A percentile compares a stretch with the other conserved stretches of the same genome.
Evolutionary conservation across 768 basidiomycete species (phyloP).

Genomic region (Agaricus blazei): DNA sequence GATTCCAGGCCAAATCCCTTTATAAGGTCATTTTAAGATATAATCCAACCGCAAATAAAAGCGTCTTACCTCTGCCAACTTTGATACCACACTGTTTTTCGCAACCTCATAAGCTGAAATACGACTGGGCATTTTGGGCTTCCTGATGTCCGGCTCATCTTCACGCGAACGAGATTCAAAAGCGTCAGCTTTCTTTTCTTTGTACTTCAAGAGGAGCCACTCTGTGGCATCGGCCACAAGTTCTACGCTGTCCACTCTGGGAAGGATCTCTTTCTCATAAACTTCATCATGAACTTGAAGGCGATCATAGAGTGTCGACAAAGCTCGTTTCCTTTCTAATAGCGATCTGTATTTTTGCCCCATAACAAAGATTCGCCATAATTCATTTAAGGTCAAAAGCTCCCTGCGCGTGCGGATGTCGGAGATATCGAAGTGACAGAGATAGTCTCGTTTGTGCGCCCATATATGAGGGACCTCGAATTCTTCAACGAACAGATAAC

Average conservation of each 20-base stretch:
- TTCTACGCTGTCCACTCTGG: conserved; percentile 76
- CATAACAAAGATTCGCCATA: conserved; percentile 89
- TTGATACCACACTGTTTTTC: conserved; percentile 72
- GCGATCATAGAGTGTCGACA: conserved; percentile 61
- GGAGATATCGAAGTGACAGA: conserved; percentile 71
- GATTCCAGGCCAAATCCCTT: conserved; percentile 84
- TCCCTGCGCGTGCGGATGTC: conserved; percentile 60
- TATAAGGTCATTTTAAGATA: conserved; percentile 3
- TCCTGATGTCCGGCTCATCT: conserved; percentile 44
- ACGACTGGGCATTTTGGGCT: conserved; percentile 78
- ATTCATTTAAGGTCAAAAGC: conserved; percentile 70
- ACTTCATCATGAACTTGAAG: conserved; percentile 70
- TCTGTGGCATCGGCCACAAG: conserved; percentile 87
- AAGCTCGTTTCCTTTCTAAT: conserved; percentile 61
- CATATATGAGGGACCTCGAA: conserved; percentile 96
- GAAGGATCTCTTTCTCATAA: conserved; percentile 64
- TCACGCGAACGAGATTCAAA: conserved; percentile 62
- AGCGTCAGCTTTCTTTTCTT: conserved; percentile 60
- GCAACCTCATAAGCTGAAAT: conserved; percentile 80
- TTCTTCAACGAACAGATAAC: conserved; percentile 80
- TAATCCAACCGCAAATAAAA: neutral
- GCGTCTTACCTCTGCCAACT: conserved; percentile 69
- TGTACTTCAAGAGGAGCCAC: conserved; percentile 86
- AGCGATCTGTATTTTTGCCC: conserved; percentile 90
- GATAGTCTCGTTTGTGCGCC: conserved; percentile 89